These are phyloP conservation scores for Ophiostoma ips DNA, from an alignment of 2,329 filamentous ascomycete species.

Conservation along the genomic window DNA sequence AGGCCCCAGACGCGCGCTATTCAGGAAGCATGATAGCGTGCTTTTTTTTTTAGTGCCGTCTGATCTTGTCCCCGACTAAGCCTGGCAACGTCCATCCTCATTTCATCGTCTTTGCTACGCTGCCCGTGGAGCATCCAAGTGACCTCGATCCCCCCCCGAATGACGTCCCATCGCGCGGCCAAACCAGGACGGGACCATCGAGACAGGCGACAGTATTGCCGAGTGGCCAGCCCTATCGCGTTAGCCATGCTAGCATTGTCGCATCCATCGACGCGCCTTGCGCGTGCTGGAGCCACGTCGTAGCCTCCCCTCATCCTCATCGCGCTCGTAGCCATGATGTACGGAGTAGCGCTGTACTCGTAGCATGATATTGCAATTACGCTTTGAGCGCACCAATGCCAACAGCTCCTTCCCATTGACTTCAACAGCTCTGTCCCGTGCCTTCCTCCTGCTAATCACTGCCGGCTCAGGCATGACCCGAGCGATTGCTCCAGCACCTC, in stretches of 20 bases:
- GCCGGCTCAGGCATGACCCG: not conserved
- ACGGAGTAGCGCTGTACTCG: not conserved
- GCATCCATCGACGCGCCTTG: not conserved
- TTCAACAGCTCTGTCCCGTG: not conserved
- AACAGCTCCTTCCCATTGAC: not conserved
- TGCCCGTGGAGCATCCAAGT: too few species aligned
- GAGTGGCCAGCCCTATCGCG: constrained; percentile 1
- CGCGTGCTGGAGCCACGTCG: not conserved
- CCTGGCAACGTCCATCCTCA: too few species aligned
- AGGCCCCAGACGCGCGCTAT: too few species aligned
- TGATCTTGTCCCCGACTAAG: too few species aligned
- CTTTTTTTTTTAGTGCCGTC: too few species aligned
- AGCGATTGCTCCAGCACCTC: not conserved
- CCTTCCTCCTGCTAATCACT: constrained; percentile 4
- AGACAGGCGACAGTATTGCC: not conserved
- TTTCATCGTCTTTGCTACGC: too few species aligned
- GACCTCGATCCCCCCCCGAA: not conserved
- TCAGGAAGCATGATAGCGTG: too few species aligned
- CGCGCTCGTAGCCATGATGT: not conserved
- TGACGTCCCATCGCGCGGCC: not conserved
- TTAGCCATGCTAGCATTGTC: constrained; percentile 2
- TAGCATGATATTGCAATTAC: too few species aligned
- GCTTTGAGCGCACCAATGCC: too few species aligned
- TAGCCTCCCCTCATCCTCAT: not conserved
- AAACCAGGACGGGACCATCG: not conserved